These are phyloP conservation scores for Brettanomyces naardenensis DNA, from an alignment of 805 yeast genomes.

Conservation along the genomic window DNA sequence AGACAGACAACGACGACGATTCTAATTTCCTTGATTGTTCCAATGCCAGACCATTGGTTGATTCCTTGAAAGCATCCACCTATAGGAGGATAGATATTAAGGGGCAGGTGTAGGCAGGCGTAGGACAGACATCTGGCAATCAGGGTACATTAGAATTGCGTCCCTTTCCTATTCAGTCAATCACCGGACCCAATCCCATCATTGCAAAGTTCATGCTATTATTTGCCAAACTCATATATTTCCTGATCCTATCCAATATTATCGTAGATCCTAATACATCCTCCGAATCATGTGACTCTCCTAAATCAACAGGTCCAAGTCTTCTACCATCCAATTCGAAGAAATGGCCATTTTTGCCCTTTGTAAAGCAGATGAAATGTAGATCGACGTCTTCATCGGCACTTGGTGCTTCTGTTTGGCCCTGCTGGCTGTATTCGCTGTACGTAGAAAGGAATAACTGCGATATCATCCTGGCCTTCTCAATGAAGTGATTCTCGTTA, in stretches of 20 bases:
- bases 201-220: conserved; percentile 63
- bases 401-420: conserved; percentile 62
- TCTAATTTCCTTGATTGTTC: conserved; percentile 19
- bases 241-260: conserved; percentile 49
- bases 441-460: conserved; percentile 26
- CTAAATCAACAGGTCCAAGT: conserved; percentile 63
- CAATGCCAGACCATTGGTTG: conserved; percentile 17
- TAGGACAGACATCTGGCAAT: background rate
- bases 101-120: conserved; percentile 77
- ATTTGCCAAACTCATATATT: conserved; percentile 58
- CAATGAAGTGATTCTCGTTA: conserved; percentile 14
- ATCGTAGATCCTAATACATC: conserved; percentile 48
- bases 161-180: conserved; percentile 24
- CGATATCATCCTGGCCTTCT: conserved; percentile 22
- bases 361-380: conserved; percentile 74
- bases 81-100: conserved; percentile 73
- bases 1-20: conserved; percentile 7
- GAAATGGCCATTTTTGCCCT: conserved; percentile 43
- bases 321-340: conserved; percentile 90
- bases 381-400: conserved; percentile 48
- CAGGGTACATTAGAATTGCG: background rate
- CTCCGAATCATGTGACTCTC: conserved; percentile 18
- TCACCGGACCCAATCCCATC: conserved; percentile 63
- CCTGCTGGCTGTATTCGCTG: conserved; percentile 38
- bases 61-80: conserved; percentile 20